Evolutionary conservation across 176 grass and related monocot species (phyloP), one percentile per base, ranked within the genome.

Genomic region (Bonia amplexicaulis): DNA sequence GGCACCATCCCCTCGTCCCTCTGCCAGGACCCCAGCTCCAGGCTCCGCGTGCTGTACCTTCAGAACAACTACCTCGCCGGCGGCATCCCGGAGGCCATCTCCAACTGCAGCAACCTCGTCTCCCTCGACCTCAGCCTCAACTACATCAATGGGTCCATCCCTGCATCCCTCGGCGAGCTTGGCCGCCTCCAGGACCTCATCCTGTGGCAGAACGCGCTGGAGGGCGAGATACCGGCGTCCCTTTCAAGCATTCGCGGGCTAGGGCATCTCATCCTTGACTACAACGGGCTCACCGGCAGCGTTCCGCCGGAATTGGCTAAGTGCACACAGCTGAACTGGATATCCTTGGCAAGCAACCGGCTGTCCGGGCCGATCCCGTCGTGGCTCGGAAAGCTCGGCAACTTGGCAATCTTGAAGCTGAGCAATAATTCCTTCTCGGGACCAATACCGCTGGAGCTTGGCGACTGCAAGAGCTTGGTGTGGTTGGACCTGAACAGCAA

Each of bases 81-180:
- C 63, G 31, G 27, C 70, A 96, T 99, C 79, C 96, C 96, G 4
- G 88, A 86, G 31, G 88, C 90, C 9, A 65, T 99, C 39, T 89
- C 88, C 84, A 96, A 94, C 86, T 99, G 96, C 86, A 53, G 76
- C 65, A 87, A 79, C n/a, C 87, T 99, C 65, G 81, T 92, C 60
- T 99, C 96, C 16, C 90, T 99, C 74, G 96, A 99, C 88, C 91
- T 99, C 73, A 99, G 96, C 79, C 87, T 99, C 67, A 99, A 99
- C 61, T 63, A 66, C 84, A 86, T 99, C 80, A 87, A 63, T 51
- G 93, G 96, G 12, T 84, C 84, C 65, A 95, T 99, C 73, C 93
- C 96, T 0, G 73, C 75, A 6, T 89, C 93, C 41, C 66, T 99
- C 14, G 91, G 91, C 3, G 71, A 81, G 22, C 91, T 99, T 20